Percentiles rank a stretch among this genome's conserved stretches.
phyloP scores from a whole-genome alignment of 2,329 filamentous ascomycete species.

The Macroventuria anomochaeta region DNA sequence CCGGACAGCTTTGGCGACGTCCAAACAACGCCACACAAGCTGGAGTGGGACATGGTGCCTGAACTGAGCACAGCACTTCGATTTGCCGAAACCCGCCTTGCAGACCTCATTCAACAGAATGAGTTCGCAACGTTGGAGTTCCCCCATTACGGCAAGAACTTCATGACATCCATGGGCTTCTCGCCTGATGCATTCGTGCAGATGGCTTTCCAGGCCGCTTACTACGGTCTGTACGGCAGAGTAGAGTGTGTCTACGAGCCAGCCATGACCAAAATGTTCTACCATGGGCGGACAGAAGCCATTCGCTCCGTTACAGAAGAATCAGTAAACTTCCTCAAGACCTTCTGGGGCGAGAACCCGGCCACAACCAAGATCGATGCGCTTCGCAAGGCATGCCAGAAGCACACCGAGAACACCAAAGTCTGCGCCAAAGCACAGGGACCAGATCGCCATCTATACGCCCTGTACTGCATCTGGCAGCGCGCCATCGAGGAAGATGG shows the following conservation, averaged over 20 bases:
- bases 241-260: conserved; percentile 97
- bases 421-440: conserved; percentile 90
- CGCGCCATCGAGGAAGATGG: conserved; percentile 78
- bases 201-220: conserved; percentile 98
- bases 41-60: conserved; percentile 97
- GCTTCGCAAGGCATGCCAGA: conserved; percentile 80
- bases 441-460: conserved; percentile 91
- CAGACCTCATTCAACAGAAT: conserved; percentile 94
- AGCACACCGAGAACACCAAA: conserved; percentile 79
- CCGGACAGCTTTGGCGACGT: conserved; percentile 92
- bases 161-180: conserved; percentile 96
- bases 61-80: conserved; percentile 89
- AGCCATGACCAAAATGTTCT: conserved; percentile 94
- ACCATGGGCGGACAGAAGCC: conserved; percentile 94
- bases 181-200: conserved; percentile 97
- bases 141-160: conserved; percentile 88
- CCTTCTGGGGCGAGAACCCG: conserved; percentile 93
- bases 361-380: conserved; percentile 84
- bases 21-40: conserved; percentile 89
- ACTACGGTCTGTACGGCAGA: conserved; percentile 93
- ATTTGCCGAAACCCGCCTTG: conserved; percentile 92
- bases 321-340: conserved; percentile 85
- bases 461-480: conserved; percentile 94
- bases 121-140: conserved; percentile 96
- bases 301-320: conserved; percentile 85